Conservation (phyloP, 495 filamentous ascomycete genomes). For the Penicillium subrubescens region DNA sequence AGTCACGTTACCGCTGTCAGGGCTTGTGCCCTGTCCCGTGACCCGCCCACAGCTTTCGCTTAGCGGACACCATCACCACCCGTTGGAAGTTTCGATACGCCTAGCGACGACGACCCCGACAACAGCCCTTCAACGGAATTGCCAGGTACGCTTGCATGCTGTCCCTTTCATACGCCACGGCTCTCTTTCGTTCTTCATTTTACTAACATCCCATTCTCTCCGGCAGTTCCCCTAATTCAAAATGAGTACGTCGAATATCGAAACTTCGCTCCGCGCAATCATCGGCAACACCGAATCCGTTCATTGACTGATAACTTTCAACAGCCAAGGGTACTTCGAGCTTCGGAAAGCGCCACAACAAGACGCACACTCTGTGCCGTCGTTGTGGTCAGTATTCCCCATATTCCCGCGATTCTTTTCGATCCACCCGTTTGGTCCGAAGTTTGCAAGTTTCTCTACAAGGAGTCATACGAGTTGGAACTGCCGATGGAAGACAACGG, state of each 20-base stretch:
- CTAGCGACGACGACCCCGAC: constrained; percentile 54
- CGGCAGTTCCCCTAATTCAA: constrained; percentile 58
- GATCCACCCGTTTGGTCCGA: constrained; percentile 20
- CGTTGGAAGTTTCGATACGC: constrained; percentile 47
- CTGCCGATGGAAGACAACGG: constrained; percentile 20
- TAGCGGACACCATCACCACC: constrained; percentile 40
- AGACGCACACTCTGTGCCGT: constrained; percentile 98
- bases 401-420: constrained; percentile 20
- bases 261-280: constrained; percentile 30
- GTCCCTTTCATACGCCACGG: constrained; percentile 1
- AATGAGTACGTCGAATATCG: constrained; percentile 60
- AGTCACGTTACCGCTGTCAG: constrained; percentile 34
- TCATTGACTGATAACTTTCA: constrained; percentile 48
- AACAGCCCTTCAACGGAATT: constrained; percentile 55
- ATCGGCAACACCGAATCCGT: constrained; percentile 29
- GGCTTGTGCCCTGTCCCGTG: constrained; percentile 39
- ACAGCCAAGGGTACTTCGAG: constrained; percentile 91
- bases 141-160: constrained; percentile 45
- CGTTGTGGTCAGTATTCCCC: constrained; percentile 84
- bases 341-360: constrained; percentile 99
- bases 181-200: not conserved
- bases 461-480: constrained; percentile 22
- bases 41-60: constrained; percentile 43
- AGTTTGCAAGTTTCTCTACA: constrained; percentile 29
- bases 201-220: constrained; percentile 22